A percentile compares a stretch with the other conserved stretches of the same genome.
phyloP scores from a whole-genome alignment of 129 eudicot species.

The Scalesia atractyloides region DNA sequence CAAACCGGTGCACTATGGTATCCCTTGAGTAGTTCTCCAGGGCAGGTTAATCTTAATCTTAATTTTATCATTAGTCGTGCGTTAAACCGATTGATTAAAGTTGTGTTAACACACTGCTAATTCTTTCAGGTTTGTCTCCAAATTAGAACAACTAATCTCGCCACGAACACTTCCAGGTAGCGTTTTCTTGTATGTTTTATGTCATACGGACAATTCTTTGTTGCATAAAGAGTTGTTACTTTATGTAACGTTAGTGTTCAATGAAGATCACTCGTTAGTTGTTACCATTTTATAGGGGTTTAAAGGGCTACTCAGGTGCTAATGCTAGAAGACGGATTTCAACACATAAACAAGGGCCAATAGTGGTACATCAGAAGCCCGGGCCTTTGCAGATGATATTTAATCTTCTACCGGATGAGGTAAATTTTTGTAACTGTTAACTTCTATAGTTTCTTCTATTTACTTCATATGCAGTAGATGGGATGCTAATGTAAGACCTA shows the following conservation, averaged over 20 bases:
- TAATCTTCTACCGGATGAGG: conserved; percentile 91
- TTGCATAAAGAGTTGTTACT: conserved; percentile 16
- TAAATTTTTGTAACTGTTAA: conserved; percentile 26
- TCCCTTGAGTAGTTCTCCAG: conserved; percentile 76
- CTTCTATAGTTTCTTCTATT: conserved; percentile 5
- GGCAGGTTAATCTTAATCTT: conserved; percentile 46
- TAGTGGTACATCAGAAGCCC: conserved; percentile 90
- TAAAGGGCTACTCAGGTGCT: conserved; percentile 79
- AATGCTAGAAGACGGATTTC: conserved; percentile 58
- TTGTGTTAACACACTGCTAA: conserved; percentile 19
- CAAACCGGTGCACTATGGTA: conserved; percentile 92
- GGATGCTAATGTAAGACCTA: conserved; percentile 10
- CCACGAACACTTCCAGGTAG: conserved; percentile 65
- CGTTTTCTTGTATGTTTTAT: conserved; percentile 17
- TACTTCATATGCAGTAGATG: not conserved
- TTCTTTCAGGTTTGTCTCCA: conserved; percentile 81
- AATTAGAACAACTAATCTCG: conserved; percentile 61
- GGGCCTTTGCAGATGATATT: conserved; percentile 93
- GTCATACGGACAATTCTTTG: conserved; percentile 4
- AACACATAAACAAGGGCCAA: conserved; percentile 60
- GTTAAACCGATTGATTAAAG: not conserved
- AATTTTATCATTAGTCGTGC: not conserved
- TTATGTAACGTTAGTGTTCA: not conserved
- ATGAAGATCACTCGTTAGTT: conserved; percentile 1
- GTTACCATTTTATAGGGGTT: conserved; percentile 45